These are phyloP conservation scores for Ramalina peruviana DNA, from an alignment of 495 filamentous ascomycete species.

Conservation along the genomic window DNA sequence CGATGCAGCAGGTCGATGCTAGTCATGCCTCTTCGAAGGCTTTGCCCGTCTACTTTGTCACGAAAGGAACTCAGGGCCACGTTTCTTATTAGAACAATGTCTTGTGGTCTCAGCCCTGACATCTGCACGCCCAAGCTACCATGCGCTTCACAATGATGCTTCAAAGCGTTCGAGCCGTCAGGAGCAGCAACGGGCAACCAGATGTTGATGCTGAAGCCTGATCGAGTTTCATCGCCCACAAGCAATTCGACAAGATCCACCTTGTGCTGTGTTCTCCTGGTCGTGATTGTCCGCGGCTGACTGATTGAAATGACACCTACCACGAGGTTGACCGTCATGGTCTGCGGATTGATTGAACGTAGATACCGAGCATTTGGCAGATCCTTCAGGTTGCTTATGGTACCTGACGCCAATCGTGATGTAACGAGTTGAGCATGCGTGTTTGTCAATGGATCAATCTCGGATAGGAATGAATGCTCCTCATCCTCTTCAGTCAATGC, in stretches of 20 bases:
- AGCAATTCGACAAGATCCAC: conserved; percentile 61
- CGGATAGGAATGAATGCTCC: conserved; percentile 17
- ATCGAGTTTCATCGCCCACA: conserved; percentile 74
- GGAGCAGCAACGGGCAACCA: conserved; percentile 44
- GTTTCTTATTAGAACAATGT: conserved; percentile 62
- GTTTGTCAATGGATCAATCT: conserved; percentile 12
- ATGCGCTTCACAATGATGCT: conserved; percentile 24
- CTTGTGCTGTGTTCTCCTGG: conserved; percentile 22
- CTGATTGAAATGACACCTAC: conserved; percentile 63
- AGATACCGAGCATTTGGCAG: conserved; percentile 60
- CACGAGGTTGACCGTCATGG: conserved; percentile 64
- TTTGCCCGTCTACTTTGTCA: conserved; percentile 64
- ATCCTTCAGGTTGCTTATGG: conserved; percentile 49
- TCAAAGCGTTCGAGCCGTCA: conserved; percentile 9
- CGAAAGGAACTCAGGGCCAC: conserved; percentile 63
- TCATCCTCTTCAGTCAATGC: conserved; percentile 14
- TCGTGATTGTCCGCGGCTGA: conserved; percentile 44
- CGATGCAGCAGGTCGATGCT: conserved; percentile 54
- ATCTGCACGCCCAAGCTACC: conserved; percentile 22
- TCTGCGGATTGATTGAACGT: conserved; percentile 57
- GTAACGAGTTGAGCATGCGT: conserved; percentile 1
- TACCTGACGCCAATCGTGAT: conserved; percentile 16
- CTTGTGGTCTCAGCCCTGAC: conserved; percentile 42
- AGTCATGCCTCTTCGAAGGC: conserved; percentile 54
- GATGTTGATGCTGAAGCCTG: conserved; percentile 70